A percentile compares a stretch with the other conserved stretches of the same genome.
Evolutionary conservation across 805 yeast species (phyloP).

Genomic region (Candida boidinii): DNA sequence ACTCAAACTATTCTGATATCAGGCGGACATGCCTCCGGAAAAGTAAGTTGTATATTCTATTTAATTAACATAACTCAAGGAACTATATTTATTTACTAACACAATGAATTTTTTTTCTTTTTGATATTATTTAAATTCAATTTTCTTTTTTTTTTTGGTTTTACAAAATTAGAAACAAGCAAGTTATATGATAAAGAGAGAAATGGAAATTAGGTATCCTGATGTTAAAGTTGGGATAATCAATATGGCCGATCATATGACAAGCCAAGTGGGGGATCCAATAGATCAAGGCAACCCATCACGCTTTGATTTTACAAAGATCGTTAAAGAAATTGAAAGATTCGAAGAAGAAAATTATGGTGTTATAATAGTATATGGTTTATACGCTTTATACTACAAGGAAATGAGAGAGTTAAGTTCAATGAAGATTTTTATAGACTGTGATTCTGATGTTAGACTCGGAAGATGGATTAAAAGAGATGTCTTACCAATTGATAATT

Average conservation of each 20-base stretch:
- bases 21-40: slow-evolving; percentile 29
- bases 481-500: slow-evolving; percentile 8
- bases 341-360: slow-evolving; percentile 11
- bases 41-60: slow-evolving; percentile 12
- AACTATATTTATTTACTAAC: neutral
- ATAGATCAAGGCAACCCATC: slow-evolving; percentile 25
- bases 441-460: slow-evolving; percentile 78
- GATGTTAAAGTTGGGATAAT: slow-evolving; percentile 12
- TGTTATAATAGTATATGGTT: slow-evolving; percentile 57
- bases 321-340: slow-evolving; percentile 13
- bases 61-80: no score
- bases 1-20: no score
- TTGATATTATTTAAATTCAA: no score
- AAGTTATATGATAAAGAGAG: slow-evolving; percentile 11
- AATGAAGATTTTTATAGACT: slow-evolving; percentile 67
- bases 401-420: slow-evolving; percentile 46
- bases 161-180: slow-evolving; percentile 20
- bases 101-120: neutral
- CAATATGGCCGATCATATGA: slow-evolving; percentile 15
- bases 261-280: neutral
- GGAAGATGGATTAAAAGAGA: slow-evolving; percentile 62
- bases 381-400: slow-evolving; percentile 67
- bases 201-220: slow-evolving; percentile 13
- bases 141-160: no score
- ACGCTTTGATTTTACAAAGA: slow-evolving; percentile 28